Evolutionary conservation across 2,329 filamentous ascomycete species (phyloP).

Genomic region (Phaeosphaeriaceae sp.): DNA sequence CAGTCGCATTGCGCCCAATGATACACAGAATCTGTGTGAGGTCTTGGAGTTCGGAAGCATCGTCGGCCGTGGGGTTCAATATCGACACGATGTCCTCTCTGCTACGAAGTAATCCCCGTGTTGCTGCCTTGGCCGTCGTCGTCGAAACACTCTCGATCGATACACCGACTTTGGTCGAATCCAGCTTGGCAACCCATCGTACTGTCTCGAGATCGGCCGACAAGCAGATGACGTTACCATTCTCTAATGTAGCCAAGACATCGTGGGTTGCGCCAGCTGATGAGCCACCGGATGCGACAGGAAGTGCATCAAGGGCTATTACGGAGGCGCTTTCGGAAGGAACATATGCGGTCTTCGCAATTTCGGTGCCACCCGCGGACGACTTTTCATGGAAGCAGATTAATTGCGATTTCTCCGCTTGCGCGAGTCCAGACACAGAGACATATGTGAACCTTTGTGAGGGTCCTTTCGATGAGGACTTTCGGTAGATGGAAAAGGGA

Average conservation of each 20-base stretch:
- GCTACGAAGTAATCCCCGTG: slow-evolving; percentile 52
- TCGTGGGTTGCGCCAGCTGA: slow-evolving; percentile 43
- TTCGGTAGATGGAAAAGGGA: slow-evolving; percentile 65
- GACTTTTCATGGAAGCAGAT: slow-evolving; percentile 62
- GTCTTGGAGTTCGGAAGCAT: slow-evolving; percentile 40
- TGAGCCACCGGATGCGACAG: slow-evolving; percentile 26
- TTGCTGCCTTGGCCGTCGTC: slow-evolving; percentile 49
- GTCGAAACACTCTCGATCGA: slow-evolving; percentile 44
- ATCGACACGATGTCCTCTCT: slow-evolving; percentile 53
- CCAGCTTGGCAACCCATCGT: slow-evolving; percentile 42
- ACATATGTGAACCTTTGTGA: slow-evolving; percentile 65
- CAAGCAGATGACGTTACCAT: slow-evolving; percentile 68
- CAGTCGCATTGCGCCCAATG: slow-evolving; percentile 29
- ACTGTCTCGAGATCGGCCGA: slow-evolving; percentile 59
- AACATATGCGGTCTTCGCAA: slow-evolving; percentile 41
- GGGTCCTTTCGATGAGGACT: slow-evolving; percentile 50
- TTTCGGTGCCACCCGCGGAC: slow-evolving; percentile 42
- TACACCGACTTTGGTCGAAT: slow-evolving; percentile 21
- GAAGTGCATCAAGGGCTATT: slow-evolving; percentile 41
- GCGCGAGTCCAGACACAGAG: slow-evolving; percentile 55
- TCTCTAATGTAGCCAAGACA: slow-evolving; percentile 64
- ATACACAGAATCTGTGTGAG: slow-evolving; percentile 45
- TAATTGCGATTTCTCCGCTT: slow-evolving; percentile 57
- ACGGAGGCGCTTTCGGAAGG: slow-evolving; percentile 33
- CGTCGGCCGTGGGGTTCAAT: slow-evolving; percentile 39